Base-by-base conservation (phyloP, 1,284 basidiomycete genomes). In the Cutaneotrichosporon spelunceum region DNA sequence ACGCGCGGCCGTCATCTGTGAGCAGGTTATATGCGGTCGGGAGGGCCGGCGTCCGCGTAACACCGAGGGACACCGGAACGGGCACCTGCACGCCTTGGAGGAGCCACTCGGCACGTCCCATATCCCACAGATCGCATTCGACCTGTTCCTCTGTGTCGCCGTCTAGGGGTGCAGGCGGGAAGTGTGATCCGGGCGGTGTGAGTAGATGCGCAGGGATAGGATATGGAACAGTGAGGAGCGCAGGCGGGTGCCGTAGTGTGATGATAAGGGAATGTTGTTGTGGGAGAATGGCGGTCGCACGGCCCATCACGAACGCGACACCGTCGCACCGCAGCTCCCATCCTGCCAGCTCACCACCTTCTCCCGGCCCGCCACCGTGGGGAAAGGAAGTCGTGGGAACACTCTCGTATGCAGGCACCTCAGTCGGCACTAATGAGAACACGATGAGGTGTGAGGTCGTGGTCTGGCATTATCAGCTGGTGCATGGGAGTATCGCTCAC, bases 291-390 rank as follows among this genome's bases (percentile, higher is more conserved):
- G 64, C 63, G 19, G 68, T 64, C 39, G 68, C 70, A 33, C 66
- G 59, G 49, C 72, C 70, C 69, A 72, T 72, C 48, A 75, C 67
- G 57, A 69, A 74, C 24, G 70, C 72, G 21, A 68, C 65, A 48
- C 76, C 81, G 24, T 70, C 88, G 85, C 88, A 86, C 57, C 88
- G 74, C 21, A 94, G 81, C 19, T 82, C 82, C 26, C 90, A 90
- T 62, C 92, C 90, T 19, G 89, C 83, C 6, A 86, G 84, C 62
- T 91, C 83, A 24, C 93, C 90, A 1, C 91, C 91, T 73, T 94
- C 91, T 56, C 91, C 92, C 10, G 91, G 85, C 27, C 91, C 91
- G 14, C 86, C 71, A 83, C 86, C 56, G 83, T 83, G 68, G 84
- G 86, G 53, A 84, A 84, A 72, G 79, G 84, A 30, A 80, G 76